Base-by-base conservation (phyloP, 108 stramenopile species). In the Cylindrotheca fusiformis region DNA sequence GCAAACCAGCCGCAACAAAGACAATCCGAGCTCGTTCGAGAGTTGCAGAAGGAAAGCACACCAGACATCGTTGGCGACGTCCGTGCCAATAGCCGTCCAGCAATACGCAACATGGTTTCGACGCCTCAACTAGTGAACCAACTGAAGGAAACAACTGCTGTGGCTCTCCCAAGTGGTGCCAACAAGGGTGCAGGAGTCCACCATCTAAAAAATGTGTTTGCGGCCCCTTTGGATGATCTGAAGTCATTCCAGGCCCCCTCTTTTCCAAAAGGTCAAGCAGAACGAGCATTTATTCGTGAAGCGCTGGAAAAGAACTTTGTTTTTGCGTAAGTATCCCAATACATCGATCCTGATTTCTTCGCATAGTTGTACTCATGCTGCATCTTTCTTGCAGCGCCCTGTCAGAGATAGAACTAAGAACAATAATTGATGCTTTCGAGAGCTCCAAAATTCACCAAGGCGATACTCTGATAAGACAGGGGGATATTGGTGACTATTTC, bases 401-500 rank as follows among this genome's bases (percentile, higher is more conserved):
- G 32, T 77, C 75, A 2, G 74, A 83, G 30, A 72, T 77, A 55
- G 88, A 90, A 47, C 51, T 90, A 24, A 62, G 64, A 5, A 83
- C 83, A n/a, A 66, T 93, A 18, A 73, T 93, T 63, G 83, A 90
- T 72, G 83, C 82, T 14, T 86, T 93, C 44, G 87, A 93, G 69
- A 65, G 46, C 3, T 68, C 54, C 20, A 52, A 75, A 8, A 66
- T 77, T 55, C 20, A 29, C 27, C 69, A 59, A 1, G 83, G 69
- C 24, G 68, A 81, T 17, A 69, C 55, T 25, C 77, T 94, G 44
- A 86, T 90, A 45, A 76, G 83, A 56, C 87, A 90, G 62, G 93
- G 89, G 14, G 89, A 90, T 65, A 79, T 80, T 20, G 93, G 89
- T 5, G 89, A 94, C 58, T 77, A 82, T 56, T 94, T 94, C 51